Conservation (phyloP, 768 basidiomycete genomes). For the Glaciozyma antarctica region DNA sequence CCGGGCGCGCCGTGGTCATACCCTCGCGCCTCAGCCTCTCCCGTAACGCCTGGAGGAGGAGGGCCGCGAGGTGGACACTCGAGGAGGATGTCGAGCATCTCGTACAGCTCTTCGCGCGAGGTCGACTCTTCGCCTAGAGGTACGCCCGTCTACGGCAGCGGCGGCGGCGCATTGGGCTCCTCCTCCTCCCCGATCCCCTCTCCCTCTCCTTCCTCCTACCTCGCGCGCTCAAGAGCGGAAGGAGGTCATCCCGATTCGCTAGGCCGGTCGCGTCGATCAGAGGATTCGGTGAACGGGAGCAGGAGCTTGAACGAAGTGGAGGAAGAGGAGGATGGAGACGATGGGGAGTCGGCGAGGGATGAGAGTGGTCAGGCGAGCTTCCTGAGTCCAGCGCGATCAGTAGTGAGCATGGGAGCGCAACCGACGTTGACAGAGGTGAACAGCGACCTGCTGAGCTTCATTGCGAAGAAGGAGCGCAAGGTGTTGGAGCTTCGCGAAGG, state of each 20-base stretch:
- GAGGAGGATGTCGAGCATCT: not conserved
- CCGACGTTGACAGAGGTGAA: conserved; percentile 28
- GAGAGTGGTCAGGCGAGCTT: not conserved
- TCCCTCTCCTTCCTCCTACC: not conserved
- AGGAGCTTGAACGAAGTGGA: not conserved
- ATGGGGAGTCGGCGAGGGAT: not conserved
- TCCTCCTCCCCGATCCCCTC: not conserved
- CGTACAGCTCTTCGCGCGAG: not conserved
- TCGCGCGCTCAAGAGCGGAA: not conserved
- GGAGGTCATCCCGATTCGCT: not conserved
- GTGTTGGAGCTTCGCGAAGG: conserved; percentile 35
- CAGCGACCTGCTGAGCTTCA: conserved; percentile 32
- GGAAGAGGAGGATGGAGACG: not conserved
- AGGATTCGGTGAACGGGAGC: not conserved
- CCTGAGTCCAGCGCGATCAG: not conserved
- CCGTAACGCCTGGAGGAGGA: not conserved
- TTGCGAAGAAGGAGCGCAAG: conserved; percentile 36
- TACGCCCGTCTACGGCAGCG: not conserved
- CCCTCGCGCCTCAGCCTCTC: not conserved
- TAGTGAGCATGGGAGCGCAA: not conserved
- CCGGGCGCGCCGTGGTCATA: not conserved
- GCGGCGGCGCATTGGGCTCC: not conserved
- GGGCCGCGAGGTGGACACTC: not conserved
- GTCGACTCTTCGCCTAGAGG: not conserved
- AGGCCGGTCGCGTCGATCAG: not conserved